Conservation (phyloP, 768 basidiomycete genomes). For the Macrolepiota dolichaula region DNA sequence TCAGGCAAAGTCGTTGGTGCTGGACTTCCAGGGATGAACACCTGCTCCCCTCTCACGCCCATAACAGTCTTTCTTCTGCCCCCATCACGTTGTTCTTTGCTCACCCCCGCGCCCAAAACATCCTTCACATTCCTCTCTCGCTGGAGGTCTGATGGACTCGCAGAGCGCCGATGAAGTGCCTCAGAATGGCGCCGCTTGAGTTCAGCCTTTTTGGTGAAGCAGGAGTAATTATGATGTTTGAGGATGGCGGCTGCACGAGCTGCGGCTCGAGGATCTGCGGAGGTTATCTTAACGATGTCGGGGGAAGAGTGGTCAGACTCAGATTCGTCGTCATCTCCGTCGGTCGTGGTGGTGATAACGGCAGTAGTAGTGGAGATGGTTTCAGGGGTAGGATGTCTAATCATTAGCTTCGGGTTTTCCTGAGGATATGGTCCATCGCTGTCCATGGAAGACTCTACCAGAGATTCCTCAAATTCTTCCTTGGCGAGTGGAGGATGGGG, state of each 20-base stretch:
- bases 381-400: constrained; percentile 13
- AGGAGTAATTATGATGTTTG: constrained; percentile 88
- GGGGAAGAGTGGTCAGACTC: constrained; percentile 37
- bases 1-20: constrained; percentile 46
- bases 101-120: constrained; percentile 26
- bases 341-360: too few species aligned
- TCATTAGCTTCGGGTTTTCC: too few species aligned
- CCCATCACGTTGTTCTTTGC: constrained; percentile 21
- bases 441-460: background rate
- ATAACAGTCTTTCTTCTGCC: constrained; percentile 29
- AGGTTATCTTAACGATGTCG: constrained; percentile 80
- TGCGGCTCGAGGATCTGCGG: constrained; percentile 81
- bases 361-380: background rate
- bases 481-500: constrained; percentile 2
- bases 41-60: constrained; percentile 46
- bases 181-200: constrained; percentile 29
- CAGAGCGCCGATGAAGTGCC: constrained; percentile 25
- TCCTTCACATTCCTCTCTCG: constrained; percentile 24
- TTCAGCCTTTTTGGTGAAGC: constrained; percentile 56
- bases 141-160: constrained; percentile 20
- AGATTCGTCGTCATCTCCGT: constrained; percentile 28
- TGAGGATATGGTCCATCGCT: background rate
- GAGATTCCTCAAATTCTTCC: background rate
- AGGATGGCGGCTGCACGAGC: constrained; percentile 92
- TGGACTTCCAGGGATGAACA: constrained; percentile 54